Evolutionary conservation across 225 moss, liverwort and hornwort species (phyloP).

Genomic region (Anthoceros angustus): DNA sequence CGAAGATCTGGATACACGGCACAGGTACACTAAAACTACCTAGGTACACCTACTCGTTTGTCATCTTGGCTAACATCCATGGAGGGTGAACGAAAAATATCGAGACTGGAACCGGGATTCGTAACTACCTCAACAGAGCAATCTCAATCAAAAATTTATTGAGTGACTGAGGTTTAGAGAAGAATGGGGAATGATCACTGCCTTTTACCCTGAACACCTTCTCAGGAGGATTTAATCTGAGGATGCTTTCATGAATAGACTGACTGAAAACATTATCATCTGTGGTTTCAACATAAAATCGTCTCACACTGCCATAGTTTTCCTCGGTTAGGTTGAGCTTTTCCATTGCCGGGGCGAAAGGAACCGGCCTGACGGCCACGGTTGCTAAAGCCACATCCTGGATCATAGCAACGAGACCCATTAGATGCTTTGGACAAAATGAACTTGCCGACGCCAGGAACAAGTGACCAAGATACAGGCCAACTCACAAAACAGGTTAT

Average conservation of each 20-base stretch:
- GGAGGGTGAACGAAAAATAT: too few relatives aligned
- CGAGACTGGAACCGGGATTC: too few relatives aligned
- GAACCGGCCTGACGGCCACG: constrained; percentile 87
- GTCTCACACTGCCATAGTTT: constrained; percentile 68
- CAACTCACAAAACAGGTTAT: background rate
- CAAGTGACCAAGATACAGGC: background rate
- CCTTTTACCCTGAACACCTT: constrained; percentile 70
- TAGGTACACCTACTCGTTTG: too few relatives aligned
- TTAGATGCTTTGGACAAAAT: background rate
- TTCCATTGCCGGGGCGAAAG: constrained; percentile 90
- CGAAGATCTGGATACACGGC: too few relatives aligned
- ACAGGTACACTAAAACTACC: too few relatives aligned
- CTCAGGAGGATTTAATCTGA: constrained; percentile 77
- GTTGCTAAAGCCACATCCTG: constrained; percentile 91
- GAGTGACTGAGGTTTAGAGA: constrained; percentile 89
- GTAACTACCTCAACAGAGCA: constrained; percentile 27
- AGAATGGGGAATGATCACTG: constrained; percentile 94
- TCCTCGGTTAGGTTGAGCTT: constrained; percentile 54
- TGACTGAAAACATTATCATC: constrained; percentile 67
- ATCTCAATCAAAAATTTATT: constrained; percentile 75
- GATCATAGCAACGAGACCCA: background rate
- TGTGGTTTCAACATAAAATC: constrained; percentile 64
- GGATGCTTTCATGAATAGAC: constrained; percentile 45
- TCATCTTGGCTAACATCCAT: too few relatives aligned
- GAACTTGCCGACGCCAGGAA: background rate